Conservation (phyloP, 257 asterid genomes). For the Salvia hispanica region DNA sequence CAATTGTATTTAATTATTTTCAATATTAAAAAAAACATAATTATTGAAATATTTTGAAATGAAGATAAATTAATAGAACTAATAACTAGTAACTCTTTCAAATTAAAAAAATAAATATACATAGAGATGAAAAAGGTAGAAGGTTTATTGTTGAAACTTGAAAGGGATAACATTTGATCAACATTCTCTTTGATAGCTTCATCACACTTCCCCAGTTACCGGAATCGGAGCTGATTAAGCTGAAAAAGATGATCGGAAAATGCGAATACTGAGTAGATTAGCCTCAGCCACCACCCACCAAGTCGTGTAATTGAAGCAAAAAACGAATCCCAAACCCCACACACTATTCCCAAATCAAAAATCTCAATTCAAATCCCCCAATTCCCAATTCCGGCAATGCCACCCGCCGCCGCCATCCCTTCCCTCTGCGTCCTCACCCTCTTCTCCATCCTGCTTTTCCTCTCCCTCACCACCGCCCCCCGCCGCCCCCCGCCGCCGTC, state of each 20-base stretch:
- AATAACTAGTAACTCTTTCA: too few species aligned
- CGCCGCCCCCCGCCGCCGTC: conserved; percentile 45
- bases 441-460: conserved; percentile 60
- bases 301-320: not conserved
- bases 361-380: conserved; percentile 20
- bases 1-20: too few species aligned
- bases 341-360: too few species aligned
- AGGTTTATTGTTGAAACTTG: too few species aligned
- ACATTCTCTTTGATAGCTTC: too few species aligned
- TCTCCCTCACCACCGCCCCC: conserved; percentile 52
- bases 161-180: too few species aligned
- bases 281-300: conserved; percentile 3
- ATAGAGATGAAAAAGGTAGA: too few species aligned
- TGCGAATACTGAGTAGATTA: not conserved
- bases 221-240: not conserved
- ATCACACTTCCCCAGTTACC: too few species aligned
- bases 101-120: too few species aligned
- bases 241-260: conserved; percentile 6
- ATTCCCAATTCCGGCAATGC: conserved; percentile 27
- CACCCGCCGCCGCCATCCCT: conserved; percentile 32
- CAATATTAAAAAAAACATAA: too few species aligned
- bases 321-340: conserved; percentile 18
- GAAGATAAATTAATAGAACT: too few species aligned
- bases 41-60: too few species aligned
- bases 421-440: conserved; percentile 49